Evolutionary conservation across 1,139 yeast genomes (phyloP).

Genomic region (Suhomyces panamericanus): DNA sequence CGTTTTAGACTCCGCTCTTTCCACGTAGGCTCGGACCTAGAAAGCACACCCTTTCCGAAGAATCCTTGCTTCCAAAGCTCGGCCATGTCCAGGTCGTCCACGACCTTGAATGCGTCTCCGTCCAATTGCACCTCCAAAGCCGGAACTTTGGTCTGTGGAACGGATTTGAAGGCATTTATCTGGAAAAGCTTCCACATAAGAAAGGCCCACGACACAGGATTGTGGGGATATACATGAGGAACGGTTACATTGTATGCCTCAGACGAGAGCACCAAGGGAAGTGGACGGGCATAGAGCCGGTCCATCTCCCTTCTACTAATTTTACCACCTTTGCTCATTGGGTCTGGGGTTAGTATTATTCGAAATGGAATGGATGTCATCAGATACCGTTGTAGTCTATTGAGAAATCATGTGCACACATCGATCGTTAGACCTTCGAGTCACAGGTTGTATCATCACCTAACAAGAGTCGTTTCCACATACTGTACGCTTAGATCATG

Average conservation of each 20-base stretch:
- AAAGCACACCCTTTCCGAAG: slow-evolving; percentile 88
- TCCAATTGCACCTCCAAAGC: slow-evolving; percentile 28
- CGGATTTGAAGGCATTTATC: slow-evolving; percentile 23
- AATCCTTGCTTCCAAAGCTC: slow-evolving; percentile 83
- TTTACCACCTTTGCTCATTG: slow-evolving; percentile 22
- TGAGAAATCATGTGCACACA: slow-evolving; percentile 83
- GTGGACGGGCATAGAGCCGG: slow-evolving; percentile 40
- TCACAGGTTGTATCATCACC: slow-evolving; percentile 51
- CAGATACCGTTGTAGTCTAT: slow-evolving; percentile 99
- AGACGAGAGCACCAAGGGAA: slow-evolving; percentile 50
- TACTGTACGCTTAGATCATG: slow-evolving; percentile 4
- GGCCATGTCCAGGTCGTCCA: slow-evolving; percentile 48
- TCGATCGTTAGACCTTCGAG: slow-evolving; percentile 54
- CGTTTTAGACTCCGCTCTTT: slow-evolving; percentile 55
- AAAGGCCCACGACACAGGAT: slow-evolving; percentile 60
- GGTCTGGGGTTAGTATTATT: slow-evolving; percentile 9
- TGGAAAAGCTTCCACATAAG: slow-evolving; percentile 38
- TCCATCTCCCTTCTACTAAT: slow-evolving; percentile 27
- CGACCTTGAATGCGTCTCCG: slow-evolving; percentile 46
- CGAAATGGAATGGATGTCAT: slow-evolving; percentile 23
- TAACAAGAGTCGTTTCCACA: slow-evolving; percentile 12
- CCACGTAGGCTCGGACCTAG: slow-evolving; percentile 96
- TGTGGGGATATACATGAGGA: slow-evolving; percentile 53
- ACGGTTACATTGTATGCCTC: slow-evolving; percentile 35
- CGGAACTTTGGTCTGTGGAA: slow-evolving; percentile 27